Evolutionary conservation across 129 eudicot species (phyloP).

Genomic region (Arctium minus): DNA sequence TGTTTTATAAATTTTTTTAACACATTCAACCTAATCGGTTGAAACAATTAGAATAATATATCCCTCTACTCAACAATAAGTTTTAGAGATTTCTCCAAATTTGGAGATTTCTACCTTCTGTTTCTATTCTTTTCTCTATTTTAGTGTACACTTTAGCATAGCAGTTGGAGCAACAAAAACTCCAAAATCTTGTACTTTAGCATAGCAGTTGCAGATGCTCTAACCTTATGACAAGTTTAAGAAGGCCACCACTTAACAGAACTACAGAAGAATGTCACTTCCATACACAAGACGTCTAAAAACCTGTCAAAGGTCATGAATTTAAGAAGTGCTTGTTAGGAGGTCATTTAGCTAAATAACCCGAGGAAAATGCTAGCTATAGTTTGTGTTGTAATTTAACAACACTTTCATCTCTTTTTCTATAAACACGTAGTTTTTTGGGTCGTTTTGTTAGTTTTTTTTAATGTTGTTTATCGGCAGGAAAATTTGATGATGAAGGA

Average conservation of each 20-base stretch:
- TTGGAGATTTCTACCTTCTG: too few species aligned
- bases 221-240: background rate
- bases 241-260: background rate
- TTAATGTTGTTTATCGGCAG: conserved; percentile 33
- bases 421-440: background rate
- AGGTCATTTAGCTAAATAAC: background rate
- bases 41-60: too few species aligned
- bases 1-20: background rate
- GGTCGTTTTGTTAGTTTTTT: background rate
- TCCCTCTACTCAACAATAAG: too few species aligned
- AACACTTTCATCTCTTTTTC: background rate
- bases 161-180: background rate
- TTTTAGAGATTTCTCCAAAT: too few species aligned
- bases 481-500: conserved; percentile 73
- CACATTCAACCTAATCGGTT: background rate
- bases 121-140: too few species aligned
- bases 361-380: background rate
- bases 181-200: background rate
- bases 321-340: background rate
- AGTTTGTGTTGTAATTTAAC: background rate
- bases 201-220: background rate
- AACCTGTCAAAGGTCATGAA: background rate
- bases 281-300: background rate
- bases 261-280: background rate
- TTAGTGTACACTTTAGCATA: too few species aligned